These are phyloP conservation scores for Leishmania martiniquensis DNA, from an alignment of 208 protist genomes.

Conservation along the genomic window DNA sequence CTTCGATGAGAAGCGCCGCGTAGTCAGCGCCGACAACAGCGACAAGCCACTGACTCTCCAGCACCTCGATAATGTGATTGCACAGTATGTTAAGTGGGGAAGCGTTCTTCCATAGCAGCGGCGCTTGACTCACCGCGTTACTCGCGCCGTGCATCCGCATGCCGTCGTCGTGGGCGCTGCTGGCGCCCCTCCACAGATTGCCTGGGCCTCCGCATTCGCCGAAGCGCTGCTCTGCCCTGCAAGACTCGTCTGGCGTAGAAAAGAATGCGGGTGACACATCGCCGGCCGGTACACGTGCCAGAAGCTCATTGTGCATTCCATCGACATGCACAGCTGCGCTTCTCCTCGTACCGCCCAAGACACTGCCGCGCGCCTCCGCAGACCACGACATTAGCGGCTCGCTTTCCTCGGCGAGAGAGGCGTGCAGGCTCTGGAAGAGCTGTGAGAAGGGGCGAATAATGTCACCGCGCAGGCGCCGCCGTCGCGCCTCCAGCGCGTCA, in stretches of 20 bases:
- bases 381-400: slow-evolving; percentile 17
- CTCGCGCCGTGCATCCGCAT: not conserved
- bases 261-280: not conserved
- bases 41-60: slow-evolving; percentile 63
- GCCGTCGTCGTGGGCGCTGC: not conserved
- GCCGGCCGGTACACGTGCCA: not conserved
- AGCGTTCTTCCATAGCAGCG: slow-evolving; percentile 77
- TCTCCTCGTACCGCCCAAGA: not conserved
- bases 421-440: slow-evolving; percentile 59
- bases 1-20: slow-evolving; percentile 43
- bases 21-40: slow-evolving; percentile 67
- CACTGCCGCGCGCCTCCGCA: not conserved
- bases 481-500: slow-evolving; percentile 32
- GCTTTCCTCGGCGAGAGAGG: slow-evolving; percentile 37
- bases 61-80: slow-evolving; percentile 70
- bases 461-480: slow-evolving; percentile 47
- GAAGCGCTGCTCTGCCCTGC: not conserved
- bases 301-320: not conserved
- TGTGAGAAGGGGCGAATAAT: slow-evolving; percentile 56
- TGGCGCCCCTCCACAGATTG: not conserved
- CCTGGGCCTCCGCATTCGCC: not conserved
- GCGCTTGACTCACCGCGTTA: slow-evolving; percentile 19
- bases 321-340: not conserved
- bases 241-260: not conserved
- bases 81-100: slow-evolving; percentile 53